Evolutionary conservation across 169 alveolate genomes (phyloP).

Genomic region (Plasmodium fragile): DNA sequence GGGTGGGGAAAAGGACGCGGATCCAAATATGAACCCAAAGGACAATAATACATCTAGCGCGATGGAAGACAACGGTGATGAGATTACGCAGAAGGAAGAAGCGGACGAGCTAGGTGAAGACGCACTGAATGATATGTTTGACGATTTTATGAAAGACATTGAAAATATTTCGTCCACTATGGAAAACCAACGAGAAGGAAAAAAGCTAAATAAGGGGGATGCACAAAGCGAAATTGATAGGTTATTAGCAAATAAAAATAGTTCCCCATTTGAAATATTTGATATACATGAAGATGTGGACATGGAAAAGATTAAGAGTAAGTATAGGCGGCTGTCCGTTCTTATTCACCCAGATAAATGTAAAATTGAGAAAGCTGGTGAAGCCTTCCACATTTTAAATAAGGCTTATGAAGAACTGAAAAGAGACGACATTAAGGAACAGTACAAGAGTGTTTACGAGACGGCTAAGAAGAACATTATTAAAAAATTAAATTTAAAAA

Average conservation of each 20-base stretch:
- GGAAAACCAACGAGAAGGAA: not conserved
- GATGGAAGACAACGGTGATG: not conserved
- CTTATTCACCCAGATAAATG: conserved; percentile 95
- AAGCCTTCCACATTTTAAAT: conserved; percentile 90
- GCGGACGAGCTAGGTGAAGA: conserved; percentile 7
- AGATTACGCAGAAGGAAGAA: not conserved
- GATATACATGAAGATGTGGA: conserved; percentile 40
- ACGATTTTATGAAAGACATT: conserved; percentile 60
- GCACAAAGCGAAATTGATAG: conserved; percentile 61
- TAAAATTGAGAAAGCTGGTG: conserved; percentile 89
- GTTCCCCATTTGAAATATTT: conserved; percentile 72
- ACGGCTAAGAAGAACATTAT: conserved; percentile 84
- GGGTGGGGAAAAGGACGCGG: not conserved
- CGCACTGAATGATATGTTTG: conserved; percentile 41
- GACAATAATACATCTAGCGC: not conserved
- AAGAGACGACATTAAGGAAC: conserved; percentile 84
- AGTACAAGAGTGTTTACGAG: conserved; percentile 87
- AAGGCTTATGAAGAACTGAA: conserved; percentile 89
- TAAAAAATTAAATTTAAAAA: conserved; percentile 81
- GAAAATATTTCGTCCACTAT: conserved; percentile 43
- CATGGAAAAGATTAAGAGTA: conserved; percentile 78
- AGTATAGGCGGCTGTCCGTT: conserved; percentile 84
- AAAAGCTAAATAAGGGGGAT: conserved; percentile 49
- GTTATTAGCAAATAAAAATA: conserved; percentile 59
- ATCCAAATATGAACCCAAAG: not conserved